Percentiles rank a stretch among this genome's conserved stretches.
Conservation (phyloP, 768 basidiomycete species). For the Scleroderma bovista region DNA sequence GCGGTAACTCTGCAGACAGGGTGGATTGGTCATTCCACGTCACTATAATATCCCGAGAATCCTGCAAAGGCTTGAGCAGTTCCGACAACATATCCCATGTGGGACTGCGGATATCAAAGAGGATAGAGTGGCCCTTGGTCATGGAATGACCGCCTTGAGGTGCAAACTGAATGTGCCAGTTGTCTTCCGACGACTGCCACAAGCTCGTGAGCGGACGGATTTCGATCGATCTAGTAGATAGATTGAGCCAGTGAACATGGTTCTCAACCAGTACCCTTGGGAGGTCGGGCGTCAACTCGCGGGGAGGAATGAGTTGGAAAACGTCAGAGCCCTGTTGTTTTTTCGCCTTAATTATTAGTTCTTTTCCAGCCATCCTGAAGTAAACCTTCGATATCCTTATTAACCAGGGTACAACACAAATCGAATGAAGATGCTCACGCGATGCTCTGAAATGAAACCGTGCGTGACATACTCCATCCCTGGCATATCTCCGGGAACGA, state of each 20-base stretch:
- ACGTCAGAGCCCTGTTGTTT: background rate
- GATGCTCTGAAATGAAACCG: background rate
- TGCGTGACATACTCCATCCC: constrained; percentile 12
- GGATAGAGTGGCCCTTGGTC: background rate
- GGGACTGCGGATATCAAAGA: background rate
- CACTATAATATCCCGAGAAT: background rate
- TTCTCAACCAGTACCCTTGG: constrained; percentile 18
- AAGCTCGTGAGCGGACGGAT: constrained; percentile 20
- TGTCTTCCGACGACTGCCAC: constrained; percentile 21
- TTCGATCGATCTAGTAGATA: constrained; percentile 18
- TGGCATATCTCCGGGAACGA: constrained; percentile 14
- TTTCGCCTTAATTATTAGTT: constrained; percentile 18
- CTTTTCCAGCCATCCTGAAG: constrained; percentile 13
- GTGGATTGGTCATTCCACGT: background rate
- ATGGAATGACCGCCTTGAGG: background rate
- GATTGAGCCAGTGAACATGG: constrained; percentile 28
- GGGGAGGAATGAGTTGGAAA: constrained; percentile 21
- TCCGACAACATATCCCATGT: constrained; percentile 6
- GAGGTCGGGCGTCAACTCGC: constrained; percentile 19
- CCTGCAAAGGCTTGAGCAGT: background rate
- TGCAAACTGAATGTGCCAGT: constrained; percentile 17
- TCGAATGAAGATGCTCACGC: background rate
- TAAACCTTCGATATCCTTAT: constrained; percentile 21
- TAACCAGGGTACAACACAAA: no score
- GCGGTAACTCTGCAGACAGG: constrained; percentile 33